These are phyloP conservation scores for Phytophthora palmivora DNA, from an alignment of 352 stramenopile species.

Conservation along the genomic window DNA sequence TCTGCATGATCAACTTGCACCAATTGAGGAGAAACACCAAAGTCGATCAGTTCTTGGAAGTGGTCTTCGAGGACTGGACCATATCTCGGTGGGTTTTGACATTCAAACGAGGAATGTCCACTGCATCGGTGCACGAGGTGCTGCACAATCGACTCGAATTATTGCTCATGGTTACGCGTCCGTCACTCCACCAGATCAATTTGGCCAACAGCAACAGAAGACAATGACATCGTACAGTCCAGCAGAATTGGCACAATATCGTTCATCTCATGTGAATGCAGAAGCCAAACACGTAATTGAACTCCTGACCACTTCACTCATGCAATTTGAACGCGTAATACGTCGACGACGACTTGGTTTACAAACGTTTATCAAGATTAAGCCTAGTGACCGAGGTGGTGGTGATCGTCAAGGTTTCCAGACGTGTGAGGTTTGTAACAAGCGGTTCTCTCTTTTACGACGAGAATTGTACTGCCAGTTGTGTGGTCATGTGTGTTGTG, in stretches of 20 bases:
- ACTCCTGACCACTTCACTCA: conserved; percentile 58
- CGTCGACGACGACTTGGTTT: conserved; percentile 70
- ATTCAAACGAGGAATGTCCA: conserved; percentile 51
- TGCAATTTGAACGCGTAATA: conserved; percentile 73
- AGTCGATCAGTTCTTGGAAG: conserved; percentile 53
- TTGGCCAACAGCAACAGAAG: conserved; percentile 36
- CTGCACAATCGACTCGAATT: conserved; percentile 48
- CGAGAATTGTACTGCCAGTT: conserved; percentile 62
- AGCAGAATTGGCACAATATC: conserved; percentile 43
- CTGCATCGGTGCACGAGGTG: conserved; percentile 31
- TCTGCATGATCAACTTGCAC: conserved; percentile 66
- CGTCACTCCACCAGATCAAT: conserved; percentile 41
- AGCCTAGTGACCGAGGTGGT: conserved; percentile 7
- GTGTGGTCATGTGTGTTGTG: conserved; percentile 60
- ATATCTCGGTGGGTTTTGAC: conserved; percentile 67
- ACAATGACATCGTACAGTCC: conserved; percentile 33
- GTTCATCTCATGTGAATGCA: conserved; percentile 59
- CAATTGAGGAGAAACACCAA: conserved; percentile 46
- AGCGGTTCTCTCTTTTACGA: conserved; percentile 56
- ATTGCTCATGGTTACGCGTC: conserved; percentile 73
- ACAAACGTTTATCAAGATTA: conserved; percentile 65
- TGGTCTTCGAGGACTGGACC: conserved; percentile 43
- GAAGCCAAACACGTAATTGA: conserved; percentile 70
- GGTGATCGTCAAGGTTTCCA: conserved; percentile 26
- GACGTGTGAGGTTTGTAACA: conserved; percentile 49